phyloP scores from a whole-genome alignment of 164 flowering plant species.

The Houttuynia cordata region DNA sequence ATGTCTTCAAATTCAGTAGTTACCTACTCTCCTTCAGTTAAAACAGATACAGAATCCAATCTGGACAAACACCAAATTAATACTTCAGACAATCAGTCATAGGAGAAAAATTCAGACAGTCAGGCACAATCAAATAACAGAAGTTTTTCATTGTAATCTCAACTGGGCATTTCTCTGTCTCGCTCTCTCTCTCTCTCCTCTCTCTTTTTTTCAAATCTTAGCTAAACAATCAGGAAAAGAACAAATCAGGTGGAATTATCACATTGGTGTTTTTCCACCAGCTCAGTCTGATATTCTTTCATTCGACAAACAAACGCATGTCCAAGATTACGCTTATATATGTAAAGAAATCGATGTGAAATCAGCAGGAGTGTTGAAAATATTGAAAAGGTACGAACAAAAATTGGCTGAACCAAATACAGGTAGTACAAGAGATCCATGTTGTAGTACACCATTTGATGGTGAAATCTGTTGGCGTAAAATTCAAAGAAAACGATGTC shows the following conservation, averaged over 20 bases:
- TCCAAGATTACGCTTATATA: neutral
- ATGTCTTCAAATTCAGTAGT: conserved; percentile 10
- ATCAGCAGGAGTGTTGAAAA: neutral
- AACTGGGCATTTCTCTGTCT: neutral
- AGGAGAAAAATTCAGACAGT: no score
- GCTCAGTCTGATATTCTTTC: neutral
- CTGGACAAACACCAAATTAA: neutral
- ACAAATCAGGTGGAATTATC: neutral
- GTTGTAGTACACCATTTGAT: neutral
- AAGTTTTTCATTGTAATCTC: neutral
- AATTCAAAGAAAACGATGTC: neutral
- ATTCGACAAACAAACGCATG: neutral
- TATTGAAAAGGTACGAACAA: neutral
- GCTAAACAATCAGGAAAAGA: neutral
- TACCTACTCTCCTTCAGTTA: neutral
- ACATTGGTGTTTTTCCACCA: neutral
- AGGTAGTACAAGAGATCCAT: neutral
- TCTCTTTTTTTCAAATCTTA: no score
- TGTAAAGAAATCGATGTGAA: neutral
- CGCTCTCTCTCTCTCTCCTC: no score
- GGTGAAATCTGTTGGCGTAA: neutral
- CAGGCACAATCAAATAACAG: neutral
- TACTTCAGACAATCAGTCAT: neutral
- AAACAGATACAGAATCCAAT: neutral
- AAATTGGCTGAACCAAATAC: neutral